Conservation (phyloP, 2,329 filamentous ascomycete genomes). For the Xylariaceae sp. region DNA sequence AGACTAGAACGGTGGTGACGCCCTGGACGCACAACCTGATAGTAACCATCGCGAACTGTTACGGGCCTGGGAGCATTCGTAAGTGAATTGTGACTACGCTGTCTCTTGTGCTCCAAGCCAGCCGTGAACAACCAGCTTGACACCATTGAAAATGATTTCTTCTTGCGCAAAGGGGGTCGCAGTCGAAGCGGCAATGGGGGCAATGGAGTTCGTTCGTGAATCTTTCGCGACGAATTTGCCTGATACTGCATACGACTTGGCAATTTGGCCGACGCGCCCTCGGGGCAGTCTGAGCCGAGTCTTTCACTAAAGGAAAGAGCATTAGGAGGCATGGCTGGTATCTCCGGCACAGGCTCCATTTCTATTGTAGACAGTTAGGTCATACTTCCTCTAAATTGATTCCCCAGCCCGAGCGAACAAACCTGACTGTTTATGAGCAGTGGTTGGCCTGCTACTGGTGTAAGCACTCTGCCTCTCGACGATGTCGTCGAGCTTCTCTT, state of each 20-base stretch:
- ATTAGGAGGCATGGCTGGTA: slow-evolving; percentile 52
- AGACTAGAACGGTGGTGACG: slow-evolving; percentile 37
- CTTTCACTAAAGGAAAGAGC: slow-evolving; percentile 55
- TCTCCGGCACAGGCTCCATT: slow-evolving; percentile 48
- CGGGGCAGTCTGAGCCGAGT: slow-evolving; percentile 42
- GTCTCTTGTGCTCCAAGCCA: slow-evolving; percentile 31
- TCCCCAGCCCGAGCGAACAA: slow-evolving; percentile 12
- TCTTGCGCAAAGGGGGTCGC: slow-evolving; percentile 58
- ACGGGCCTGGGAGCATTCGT: slow-evolving; percentile 53
- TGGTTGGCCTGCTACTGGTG: slow-evolving; percentile 48
- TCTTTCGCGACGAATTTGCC: slow-evolving; percentile 33
- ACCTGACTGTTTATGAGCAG: slow-evolving; percentile 40
- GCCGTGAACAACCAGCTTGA: slow-evolving; percentile 51
- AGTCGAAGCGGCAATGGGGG: slow-evolving; percentile 55
- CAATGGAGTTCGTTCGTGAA: slow-evolving; percentile 40
- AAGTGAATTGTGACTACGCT: slow-evolving; percentile 44
- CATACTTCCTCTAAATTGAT: background rate
- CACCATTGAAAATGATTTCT: slow-evolving; percentile 60
- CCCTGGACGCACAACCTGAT: slow-evolving; percentile 46
- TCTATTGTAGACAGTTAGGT: slow-evolving; percentile 30
- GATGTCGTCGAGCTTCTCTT: slow-evolving; percentile 55
- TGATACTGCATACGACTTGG: slow-evolving; percentile 35
- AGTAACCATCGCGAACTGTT: slow-evolving; percentile 50
- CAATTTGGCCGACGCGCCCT: slow-evolving; percentile 32
- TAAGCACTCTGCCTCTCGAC: slow-evolving; percentile 58